These are phyloP conservation scores for Gaertneriomyces semiglobifer DNA, from an alignment of 192 early-diverging fungal species.

Conservation along the genomic window DNA sequence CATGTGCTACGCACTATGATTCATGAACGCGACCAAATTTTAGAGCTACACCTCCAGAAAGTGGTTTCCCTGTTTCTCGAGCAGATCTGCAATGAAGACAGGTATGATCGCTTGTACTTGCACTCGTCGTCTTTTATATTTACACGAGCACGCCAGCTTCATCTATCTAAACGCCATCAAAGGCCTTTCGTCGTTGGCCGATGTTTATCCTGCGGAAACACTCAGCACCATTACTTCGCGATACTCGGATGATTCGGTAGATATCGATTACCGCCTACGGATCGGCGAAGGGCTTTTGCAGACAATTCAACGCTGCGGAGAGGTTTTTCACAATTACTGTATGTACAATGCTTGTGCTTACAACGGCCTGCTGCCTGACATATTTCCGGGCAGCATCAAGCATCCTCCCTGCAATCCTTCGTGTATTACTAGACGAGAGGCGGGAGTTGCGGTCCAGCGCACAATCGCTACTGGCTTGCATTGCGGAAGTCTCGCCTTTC, in stretches of 20 bases:
- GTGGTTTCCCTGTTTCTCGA: conserved; percentile 76
- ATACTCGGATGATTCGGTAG: conserved; percentile 48
- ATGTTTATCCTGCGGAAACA: conserved; percentile 69
- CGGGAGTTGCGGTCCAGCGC: conserved; percentile 39
- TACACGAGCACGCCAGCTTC: conserved; percentile 52
- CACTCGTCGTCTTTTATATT: conserved; percentile 11
- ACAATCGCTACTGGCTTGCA: conserved; percentile 35
- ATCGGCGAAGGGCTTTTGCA: conserved; percentile 86
- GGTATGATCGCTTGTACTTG: conserved; percentile 35
- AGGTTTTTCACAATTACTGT: conserved; percentile 77
- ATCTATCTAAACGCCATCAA: conserved; percentile 92
- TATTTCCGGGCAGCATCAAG: conserved; percentile 14
- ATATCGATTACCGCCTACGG: conserved; percentile 71
- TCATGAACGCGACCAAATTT: conserved; percentile 60
- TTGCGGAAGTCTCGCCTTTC: conserved; percentile 69
- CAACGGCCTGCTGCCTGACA: background rate
- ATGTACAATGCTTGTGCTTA: conserved; percentile 27
- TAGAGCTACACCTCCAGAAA: conserved; percentile 56
- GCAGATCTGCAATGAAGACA: conserved; percentile 73
- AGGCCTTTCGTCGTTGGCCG: conserved; percentile 77
- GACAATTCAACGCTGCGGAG: conserved; percentile 77
- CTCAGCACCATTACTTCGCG: conserved; percentile 64
- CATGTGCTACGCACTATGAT: conserved; percentile 78
- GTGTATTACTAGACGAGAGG: conserved; percentile 33
- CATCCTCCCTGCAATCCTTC: conserved; percentile 38